phyloP scores from a whole-genome alignment of 306 rosid genomes.

The Cicer yamashitae region DNA sequence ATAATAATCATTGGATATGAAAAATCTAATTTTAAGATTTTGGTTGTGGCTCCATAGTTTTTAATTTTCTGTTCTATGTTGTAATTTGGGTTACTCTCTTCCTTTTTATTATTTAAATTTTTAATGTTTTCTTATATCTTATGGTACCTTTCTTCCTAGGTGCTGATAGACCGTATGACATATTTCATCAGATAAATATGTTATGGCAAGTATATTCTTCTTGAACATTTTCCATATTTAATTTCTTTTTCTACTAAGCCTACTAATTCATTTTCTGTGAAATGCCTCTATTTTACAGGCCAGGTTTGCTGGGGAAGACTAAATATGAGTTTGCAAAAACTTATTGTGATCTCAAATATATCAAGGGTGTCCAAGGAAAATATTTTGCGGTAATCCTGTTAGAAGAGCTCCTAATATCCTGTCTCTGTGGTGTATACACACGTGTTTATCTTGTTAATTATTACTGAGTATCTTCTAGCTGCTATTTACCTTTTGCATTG shows the following conservation, averaged over 20 bases:
- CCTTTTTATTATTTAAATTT: conserved; percentile 29
- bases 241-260: conserved; percentile 25
- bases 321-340: conserved; percentile 83
- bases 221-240: conserved; percentile 34
- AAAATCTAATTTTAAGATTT: conserved; percentile 29
- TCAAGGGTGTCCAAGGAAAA: conserved; percentile 67
- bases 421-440: conserved; percentile 9
- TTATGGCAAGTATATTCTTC: conserved; percentile 74
- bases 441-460: conserved; percentile 30
- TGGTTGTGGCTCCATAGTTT: conserved; percentile 18
- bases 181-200: conserved; percentile 91
- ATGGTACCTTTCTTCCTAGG: conserved; percentile 78
- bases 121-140: conserved; percentile 51
- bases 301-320: conserved; percentile 84
- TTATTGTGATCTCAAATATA: conserved; percentile 73
- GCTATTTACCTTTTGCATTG: conserved; percentile 42
- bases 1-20: conserved; percentile 37
- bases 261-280: conserved; percentile 37
- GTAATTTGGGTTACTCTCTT: conserved; percentile 31
- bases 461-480: conserved; percentile 32
- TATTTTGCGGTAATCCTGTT: conserved; percentile 68
- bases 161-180: conserved; percentile 88
- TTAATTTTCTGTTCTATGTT: conserved; percentile 31
- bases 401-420: conserved; percentile 34
- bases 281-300: conserved; percentile 64